Evolutionary conservation across 2,329 filamentous ascomycete genomes (phyloP), one percentile per base, ranked within the genome.

Genomic region (Aspergillus novoparasiticus): DNA sequence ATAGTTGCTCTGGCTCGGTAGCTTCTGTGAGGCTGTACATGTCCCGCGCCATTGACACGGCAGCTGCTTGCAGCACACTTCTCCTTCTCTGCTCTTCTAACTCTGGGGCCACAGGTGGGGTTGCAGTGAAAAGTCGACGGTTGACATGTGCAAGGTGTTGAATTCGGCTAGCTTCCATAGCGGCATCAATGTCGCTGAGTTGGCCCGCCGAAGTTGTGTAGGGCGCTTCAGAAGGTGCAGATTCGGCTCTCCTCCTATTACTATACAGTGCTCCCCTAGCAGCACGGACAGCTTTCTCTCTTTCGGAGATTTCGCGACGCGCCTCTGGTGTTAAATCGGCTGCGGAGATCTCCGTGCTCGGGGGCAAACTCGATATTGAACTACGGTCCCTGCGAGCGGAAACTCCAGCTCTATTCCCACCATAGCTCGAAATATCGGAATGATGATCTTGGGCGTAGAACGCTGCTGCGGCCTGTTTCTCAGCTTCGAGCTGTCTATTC

Each of bases 11-110:
- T 50, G 68, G 68, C 5, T 70, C 72, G 19, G 69, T 73, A 1
- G 81, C 78, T 64, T 83, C 81, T 8, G 88, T 85, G 1, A 85
- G 82, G 12, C 83, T 86, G 73, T 93, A 97, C 88, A 97, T 94
- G 69, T 90, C 87, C 77, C 90, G 91, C 8, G 94, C 93, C 93
- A 97, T 96, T 12, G 91, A 92, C 3, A 97, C 82, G 2, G 94
- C 93, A 23, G 93, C 94, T 34, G 93, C 92, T 66, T 90, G 90
- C 3, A 96, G 81, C 5, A 89, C 87, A 68, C 93, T 90, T 51
- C 89, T 86, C 62, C 86, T 87, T 65, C 86, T 88, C 75, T 89
- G 86, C 71, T 97, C 93, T 46, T 95, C 89, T 0, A 88, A 80
- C 72, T 96, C 92, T 2, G 86, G 81, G 30, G 87, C 84, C 3